Evolutionary conservation across 805 yeast genomes (phyloP), one percentile per base, ranked within the genome.

Genomic region (Yamadazyma ubonensis): DNA sequence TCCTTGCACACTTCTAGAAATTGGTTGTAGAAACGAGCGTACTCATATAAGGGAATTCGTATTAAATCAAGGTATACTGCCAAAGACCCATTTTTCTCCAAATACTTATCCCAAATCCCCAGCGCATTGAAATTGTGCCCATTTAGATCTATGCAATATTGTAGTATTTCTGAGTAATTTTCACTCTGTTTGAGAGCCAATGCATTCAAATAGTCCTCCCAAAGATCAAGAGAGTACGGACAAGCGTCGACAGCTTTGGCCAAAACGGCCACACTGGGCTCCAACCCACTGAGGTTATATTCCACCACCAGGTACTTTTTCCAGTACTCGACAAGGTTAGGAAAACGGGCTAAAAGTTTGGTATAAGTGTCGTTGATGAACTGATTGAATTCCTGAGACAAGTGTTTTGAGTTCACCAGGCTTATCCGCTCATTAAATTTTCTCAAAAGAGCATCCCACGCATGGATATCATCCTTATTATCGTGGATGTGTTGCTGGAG

Each of bases 51-150:
- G 0, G 98, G 98, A 2, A 86, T 66, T 29, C 55, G 54, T 28
- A 79, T 58, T 33, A 81, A 60, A 42, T 65, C 63, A 20, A 71
- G 50, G 41, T 81, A 71, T 1, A 78, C 51, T 3, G 59, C 57
- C n/a, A 61, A 65, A 42, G 4, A 33, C 59, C 18, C 52, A 34
- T 11, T 31, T n/a, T 26, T 6, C 10, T 30, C 35, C 17, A 91
- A 59, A 45, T 78, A 81, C 39, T 75, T 69, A 57, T 89, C 95
- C 98, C 97, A 91, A 35, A 90, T 63, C 0, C 79, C 69, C 57
- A 89, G 95, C 1, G 95, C 73, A 45, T 82, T 65, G 59, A 86
- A 93, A 43, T 89, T 86, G 23, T 61, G 50, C 0, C 96, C 97
- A 30, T 84, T 72, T 10, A 60, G 45, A 4, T 51, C 46, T 3